Conservation (phyloP, 805 yeast species). For the Kurtzmaniella fragi region DNA sequence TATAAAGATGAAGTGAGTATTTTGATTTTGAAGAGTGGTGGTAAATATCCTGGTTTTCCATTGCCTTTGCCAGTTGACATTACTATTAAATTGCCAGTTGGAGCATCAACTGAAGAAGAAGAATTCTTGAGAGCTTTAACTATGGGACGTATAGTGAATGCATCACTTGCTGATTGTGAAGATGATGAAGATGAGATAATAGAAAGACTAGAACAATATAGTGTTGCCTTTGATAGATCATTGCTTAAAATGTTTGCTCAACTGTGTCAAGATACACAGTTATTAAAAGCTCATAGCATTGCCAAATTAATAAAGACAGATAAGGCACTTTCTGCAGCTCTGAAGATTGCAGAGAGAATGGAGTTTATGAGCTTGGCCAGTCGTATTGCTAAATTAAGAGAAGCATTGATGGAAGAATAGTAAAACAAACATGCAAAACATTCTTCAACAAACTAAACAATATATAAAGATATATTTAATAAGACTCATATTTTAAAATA, state of each 20-base stretch:
- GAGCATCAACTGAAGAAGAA: slow-evolving; percentile 18
- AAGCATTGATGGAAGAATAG: slow-evolving; percentile 17
- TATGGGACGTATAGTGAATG: slow-evolving; percentile 58
- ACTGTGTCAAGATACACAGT: slow-evolving; percentile 64
- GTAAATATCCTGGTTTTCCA: slow-evolving; percentile 73
- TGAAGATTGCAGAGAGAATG: slow-evolving; percentile 72
- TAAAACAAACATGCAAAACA: background rate
- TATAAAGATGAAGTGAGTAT: slow-evolving; percentile 67
- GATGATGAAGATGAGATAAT: slow-evolving; percentile 32
- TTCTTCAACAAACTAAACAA: background rate
- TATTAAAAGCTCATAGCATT: slow-evolving; percentile 63
- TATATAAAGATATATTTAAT: background rate
- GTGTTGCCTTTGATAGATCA: slow-evolving; percentile 66
- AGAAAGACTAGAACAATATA: slow-evolving; percentile 49
- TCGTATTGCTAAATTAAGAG: slow-evolving; percentile 34
- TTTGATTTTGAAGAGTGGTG: slow-evolving; percentile 62
- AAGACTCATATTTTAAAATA: no score
- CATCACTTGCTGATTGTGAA: slow-evolving; percentile 35
- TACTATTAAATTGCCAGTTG: slow-evolving; percentile 63
- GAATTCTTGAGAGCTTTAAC: slow-evolving; percentile 52
- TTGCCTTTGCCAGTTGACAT: slow-evolving; percentile 79
- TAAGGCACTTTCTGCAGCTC: slow-evolving; percentile 78
- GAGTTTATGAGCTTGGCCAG: slow-evolving; percentile 30
- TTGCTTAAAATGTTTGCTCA: slow-evolving; percentile 70
- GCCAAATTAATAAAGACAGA: slow-evolving; percentile 68